Evolutionary conservation across 2,329 filamentous ascomycete genomes (phyloP), one percentile per base, ranked within the genome.

Genomic region (Pseudogymnoascus sp.): DNA sequence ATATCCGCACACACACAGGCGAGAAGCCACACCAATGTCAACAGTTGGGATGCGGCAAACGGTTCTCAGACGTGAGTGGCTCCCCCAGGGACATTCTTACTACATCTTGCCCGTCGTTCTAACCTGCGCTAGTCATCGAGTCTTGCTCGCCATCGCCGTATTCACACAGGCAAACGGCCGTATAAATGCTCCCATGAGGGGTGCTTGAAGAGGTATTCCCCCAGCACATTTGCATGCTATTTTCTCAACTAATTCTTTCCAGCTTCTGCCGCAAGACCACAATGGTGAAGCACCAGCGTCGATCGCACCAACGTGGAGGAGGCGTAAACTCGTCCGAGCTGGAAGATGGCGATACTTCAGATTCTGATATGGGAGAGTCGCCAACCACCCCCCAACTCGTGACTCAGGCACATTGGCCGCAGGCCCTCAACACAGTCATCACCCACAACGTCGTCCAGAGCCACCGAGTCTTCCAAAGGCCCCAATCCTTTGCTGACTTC

Each of bases 1-100:
- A 90, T 72, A 86, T 86, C 63, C 82, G 87, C 67, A 89, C 86
- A 11, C 87, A 89, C 67, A 89, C 86, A 0, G 86, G 86, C 63
- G 87, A 89, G 76, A 90, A 89, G 74, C 87, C 87, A 64, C 86
- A 89, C 68, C 81, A 85, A 69, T 90, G 87, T 70, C 81, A 86
- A 70, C 82, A 87, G 67, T 75, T 81, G 26, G 85, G 83, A 19
- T 89, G 86, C 69, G 84, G 82, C n/a, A n/a, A n/a, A n/a, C n/a
- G n/a, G n/a, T n/a, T n/a, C n/a, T n/a, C n/a, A n/a, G n/a, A n/a
- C n/a, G 86, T 88, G 75, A 68, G 84, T 79, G 31, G 42, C 47
- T 26, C 14, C 3, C 2, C 21, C n/a, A n/a, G 14, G 13, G 35
- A 31, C 16, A 24, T 19, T 37, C 59, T 33, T 47, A 13, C 24